These are phyloP conservation scores for Fusarium sp. DNA, from an alignment of 2,329 filamentous ascomycete species.

Conservation along the genomic window DNA sequence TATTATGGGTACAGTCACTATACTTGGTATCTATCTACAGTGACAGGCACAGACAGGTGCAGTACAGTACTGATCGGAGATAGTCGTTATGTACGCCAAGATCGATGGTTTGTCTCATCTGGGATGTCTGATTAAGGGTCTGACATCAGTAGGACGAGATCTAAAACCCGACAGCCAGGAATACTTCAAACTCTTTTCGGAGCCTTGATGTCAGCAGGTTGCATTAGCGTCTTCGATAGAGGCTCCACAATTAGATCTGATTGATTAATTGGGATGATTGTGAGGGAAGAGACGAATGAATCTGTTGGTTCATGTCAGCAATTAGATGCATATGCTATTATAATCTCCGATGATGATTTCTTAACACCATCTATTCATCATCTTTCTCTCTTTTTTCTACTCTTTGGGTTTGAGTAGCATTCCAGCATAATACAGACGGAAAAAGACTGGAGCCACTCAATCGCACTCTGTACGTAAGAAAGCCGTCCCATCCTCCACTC, in stretches of 20 bases:
- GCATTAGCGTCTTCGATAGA: constrained; percentile 36
- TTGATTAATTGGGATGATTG: not conserved
- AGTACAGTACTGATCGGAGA: not conserved
- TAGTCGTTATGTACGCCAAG: not conserved
- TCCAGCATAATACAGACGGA: not conserved
- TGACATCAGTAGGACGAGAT: constrained; percentile 22
- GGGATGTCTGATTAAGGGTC: constrained; percentile 17
- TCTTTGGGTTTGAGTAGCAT: not conserved
- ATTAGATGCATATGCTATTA: not conserved
- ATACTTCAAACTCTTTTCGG: constrained; percentile 7
- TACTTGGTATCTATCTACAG: not conserved
- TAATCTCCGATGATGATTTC: not conserved
- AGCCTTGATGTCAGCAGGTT: constrained; percentile 34
- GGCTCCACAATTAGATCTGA: constrained; percentile 1
- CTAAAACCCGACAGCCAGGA: not conserved
- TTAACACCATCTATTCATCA: not conserved
- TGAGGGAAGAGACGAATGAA: not conserved
- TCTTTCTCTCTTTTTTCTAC: not conserved
- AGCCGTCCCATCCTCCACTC: not conserved
- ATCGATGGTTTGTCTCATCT: not conserved
- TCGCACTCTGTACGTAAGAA: constrained; percentile 24
- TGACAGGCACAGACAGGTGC: not conserved
- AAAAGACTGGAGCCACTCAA: not conserved
- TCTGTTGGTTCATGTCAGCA: not conserved
- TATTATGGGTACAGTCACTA: not conserved